phyloP scores from a whole-genome alignment of 2,329 filamentous ascomycete genomes.

The Alternaria solani region DNA sequence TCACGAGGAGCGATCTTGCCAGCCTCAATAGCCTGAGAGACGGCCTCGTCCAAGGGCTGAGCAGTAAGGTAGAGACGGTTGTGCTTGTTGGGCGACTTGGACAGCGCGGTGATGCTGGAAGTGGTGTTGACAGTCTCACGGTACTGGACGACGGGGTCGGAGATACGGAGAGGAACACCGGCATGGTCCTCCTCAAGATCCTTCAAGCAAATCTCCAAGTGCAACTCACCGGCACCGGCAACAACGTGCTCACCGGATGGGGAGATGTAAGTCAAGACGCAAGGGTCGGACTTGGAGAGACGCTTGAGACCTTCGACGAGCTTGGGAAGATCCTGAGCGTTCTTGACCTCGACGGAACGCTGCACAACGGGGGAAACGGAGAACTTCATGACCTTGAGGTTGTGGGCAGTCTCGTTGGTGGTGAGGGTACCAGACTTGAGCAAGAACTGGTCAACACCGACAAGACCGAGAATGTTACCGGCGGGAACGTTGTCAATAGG shows the following conservation, averaged over 20 bases:
- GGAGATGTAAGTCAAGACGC: conserved; percentile 88
- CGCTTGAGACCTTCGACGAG: conserved; percentile 99
- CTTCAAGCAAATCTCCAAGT: conserved; percentile 99
- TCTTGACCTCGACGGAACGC: conserved; percentile 99
- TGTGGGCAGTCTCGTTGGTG: conserved; percentile 96
- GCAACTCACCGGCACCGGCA: conserved; percentile 98
- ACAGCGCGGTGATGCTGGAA: conserved; percentile 95
- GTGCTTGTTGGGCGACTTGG: conserved; percentile 99
- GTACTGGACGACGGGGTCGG: conserved; percentile 97
- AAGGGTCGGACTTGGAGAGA: conserved; percentile 99
- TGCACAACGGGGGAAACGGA: conserved; percentile 98
- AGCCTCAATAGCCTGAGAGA: conserved; percentile 85
- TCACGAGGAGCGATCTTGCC: conserved; percentile 96
- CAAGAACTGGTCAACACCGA: conserved; percentile 99
- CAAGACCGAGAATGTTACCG: conserved; percentile 99
- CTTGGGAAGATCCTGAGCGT: conserved; percentile 99
- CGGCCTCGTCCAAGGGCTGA: conserved; percentile 89
- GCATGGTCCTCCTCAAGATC: conserved; percentile 99
- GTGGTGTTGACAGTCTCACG: conserved; percentile 88
- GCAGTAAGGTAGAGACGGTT: conserved; percentile 99
- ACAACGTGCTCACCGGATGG: conserved; percentile 98
- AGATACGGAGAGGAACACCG: conserved; percentile 96
- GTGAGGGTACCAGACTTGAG: conserved; percentile 99
- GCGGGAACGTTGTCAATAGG: conserved; percentile 98
- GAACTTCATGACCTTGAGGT: conserved; percentile 99